Evolutionary conservation across 2,329 filamentous ascomycete genomes (phyloP), one percentile per base, ranked within the genome.

Genomic region (Thielaviopsis euricoi): DNA sequence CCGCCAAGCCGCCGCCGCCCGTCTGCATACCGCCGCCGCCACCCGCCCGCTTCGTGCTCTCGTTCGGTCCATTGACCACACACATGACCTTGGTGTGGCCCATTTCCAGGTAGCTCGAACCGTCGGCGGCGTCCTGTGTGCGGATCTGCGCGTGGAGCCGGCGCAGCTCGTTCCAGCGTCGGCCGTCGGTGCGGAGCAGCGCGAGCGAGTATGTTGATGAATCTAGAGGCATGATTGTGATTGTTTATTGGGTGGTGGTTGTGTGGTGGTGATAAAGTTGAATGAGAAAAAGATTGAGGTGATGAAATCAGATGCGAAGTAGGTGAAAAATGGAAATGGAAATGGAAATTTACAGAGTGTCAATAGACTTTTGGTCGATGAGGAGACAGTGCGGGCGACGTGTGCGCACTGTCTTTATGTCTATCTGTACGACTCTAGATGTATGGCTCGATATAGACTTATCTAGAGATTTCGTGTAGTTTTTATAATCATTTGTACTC

Each of bases 21-120:
- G 46, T 21, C 10, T 50, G 37, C 29, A 23, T 21, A 7, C 26
- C 43, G 6, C 40, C 25, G 6, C 22, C 43, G 5, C 22, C 19
- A 4, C 64, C 2, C 63, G 66, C 40, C 62, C 63, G 17, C 64
- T 65, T 53, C 15, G 55, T 56, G 43, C 50, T 65, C 67, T 98
- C 93, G 43, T 80, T 82, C 0, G 93, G 93, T 0, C 93, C 93
- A 1, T 84, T 82, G 53, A 98, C 84, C 23, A 90, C 89, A 71
- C 91, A 96, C 72, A 97, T 87, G 64, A 98, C 85, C 68, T 95
- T 93, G 22, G 93, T 98, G 72, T 97, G 95, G 65, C 93, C 93
- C 85, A 95, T 95, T 69, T 95, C 89, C 60, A 97, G 82, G 71
- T 95, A 95, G 61, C 86, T 88, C 51, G 87, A 95, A 40, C 93